Percentiles rank a stretch among this genome's conserved stretches.
Evolutionary conservation across 768 basidiomycete species (phyloP).

Genomic region (Hygrocybe coccinea): DNA sequence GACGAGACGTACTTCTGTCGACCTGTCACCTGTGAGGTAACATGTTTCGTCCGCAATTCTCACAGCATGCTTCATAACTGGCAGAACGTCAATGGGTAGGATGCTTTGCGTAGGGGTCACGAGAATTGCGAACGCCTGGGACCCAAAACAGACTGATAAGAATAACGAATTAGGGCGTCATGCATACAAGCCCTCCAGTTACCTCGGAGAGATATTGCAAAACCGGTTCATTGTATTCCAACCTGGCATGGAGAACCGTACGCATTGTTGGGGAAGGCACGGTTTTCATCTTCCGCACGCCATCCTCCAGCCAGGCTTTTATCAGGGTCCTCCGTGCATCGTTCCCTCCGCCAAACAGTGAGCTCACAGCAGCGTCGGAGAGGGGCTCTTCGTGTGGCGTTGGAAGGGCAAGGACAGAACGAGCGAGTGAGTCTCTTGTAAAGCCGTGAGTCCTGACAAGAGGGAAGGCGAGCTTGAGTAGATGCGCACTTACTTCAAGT

Average conservation of each 20-base stretch:
- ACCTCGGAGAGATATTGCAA: constrained; percentile 66
- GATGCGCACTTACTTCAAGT: constrained; percentile 26
- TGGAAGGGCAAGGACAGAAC: constrained; percentile 55
- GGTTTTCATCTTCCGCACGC: constrained; percentile 46
- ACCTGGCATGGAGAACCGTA: constrained; percentile 50
- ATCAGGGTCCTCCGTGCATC: constrained; percentile 60
- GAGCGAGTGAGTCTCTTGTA: constrained; percentile 63
- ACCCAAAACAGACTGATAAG: not conserved
- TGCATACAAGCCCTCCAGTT: constrained; percentile 12
- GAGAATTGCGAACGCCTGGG: constrained; percentile 68
- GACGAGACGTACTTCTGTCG: constrained; percentile 48
- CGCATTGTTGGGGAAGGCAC: constrained; percentile 32
- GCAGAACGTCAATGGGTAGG: constrained; percentile 53
- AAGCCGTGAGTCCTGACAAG: constrained; percentile 67
- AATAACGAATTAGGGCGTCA: not conserved
- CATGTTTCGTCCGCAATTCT: constrained; percentile 70
- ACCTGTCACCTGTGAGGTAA: constrained; percentile 47
- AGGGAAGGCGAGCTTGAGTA: constrained; percentile 60
- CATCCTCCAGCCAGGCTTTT: constrained; percentile 70
- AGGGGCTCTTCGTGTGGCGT: constrained; percentile 53
- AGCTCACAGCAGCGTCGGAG: constrained; percentile 62
- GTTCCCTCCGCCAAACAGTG: constrained; percentile 69
- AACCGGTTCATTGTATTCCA: constrained; percentile 65
- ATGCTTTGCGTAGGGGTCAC: constrained; percentile 47
- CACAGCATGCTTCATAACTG: constrained; percentile 56